These are phyloP conservation scores for Fomitopsis betulina DNA, from an alignment of 1,284 basidiomycete genomes.

Conservation along the genomic window DNA sequence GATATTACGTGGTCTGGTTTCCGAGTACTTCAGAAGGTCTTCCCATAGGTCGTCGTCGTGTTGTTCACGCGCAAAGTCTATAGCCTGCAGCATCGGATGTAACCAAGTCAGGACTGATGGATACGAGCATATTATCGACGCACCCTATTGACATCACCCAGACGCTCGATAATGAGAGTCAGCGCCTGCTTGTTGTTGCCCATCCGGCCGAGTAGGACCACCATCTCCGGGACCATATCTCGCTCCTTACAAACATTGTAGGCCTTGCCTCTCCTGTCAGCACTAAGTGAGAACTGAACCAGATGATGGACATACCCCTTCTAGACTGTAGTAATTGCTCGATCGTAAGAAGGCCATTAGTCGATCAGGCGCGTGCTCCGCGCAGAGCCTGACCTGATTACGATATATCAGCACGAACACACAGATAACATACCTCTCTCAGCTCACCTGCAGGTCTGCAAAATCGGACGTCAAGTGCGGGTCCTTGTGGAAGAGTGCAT, in stretches of 20 bases:
- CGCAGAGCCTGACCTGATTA: constrained; percentile 80
- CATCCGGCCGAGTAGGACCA: constrained; percentile 95
- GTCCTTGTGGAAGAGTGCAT: constrained; percentile 87
- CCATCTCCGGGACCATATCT: constrained; percentile 94
- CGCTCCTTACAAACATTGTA: constrained; percentile 81
- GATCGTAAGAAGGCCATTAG: constrained; percentile 91
- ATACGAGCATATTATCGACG: constrained; percentile 17
- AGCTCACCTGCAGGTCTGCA: constrained; percentile 73
- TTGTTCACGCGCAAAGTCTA: constrained; percentile 98
- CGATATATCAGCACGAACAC: not conserved
- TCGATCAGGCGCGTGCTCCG: constrained; percentile 76
- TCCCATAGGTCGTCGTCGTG: constrained; percentile 98
- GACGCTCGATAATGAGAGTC: constrained; percentile 91
- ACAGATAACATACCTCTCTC: constrained; percentile 4
- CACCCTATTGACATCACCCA: constrained; percentile 89
- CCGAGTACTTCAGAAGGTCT: constrained; percentile 90
- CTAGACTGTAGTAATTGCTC: constrained; percentile 90
- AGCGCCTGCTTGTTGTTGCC: constrained; percentile 96
- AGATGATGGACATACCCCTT: constrained; percentile 47
- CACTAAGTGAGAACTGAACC: not conserved
- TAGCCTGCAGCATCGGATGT: constrained; percentile 56
- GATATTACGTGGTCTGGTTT: constrained; percentile 77
- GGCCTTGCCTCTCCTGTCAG: constrained; percentile 48
- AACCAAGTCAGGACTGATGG: not conserved
- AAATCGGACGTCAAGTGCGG: constrained; percentile 77